A percentile compares a stretch with the other conserved stretches of the same genome.
Conservation (phyloP, 2,329 filamentous ascomycete genomes). For the Penicillium sp. region DNA sequence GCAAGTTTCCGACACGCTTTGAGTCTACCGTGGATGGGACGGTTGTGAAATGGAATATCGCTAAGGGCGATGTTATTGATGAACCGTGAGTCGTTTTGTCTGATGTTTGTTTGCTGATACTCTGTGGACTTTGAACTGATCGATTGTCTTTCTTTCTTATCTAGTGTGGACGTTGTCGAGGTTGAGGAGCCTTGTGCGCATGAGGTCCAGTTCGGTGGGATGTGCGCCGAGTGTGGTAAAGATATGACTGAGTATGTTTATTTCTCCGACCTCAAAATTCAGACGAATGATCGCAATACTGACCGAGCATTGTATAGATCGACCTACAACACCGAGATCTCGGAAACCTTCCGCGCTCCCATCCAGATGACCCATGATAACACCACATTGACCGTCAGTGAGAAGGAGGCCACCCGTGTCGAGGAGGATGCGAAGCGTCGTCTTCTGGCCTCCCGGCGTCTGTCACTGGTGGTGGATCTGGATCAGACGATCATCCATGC, state of each 20-base stretch:
- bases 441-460: constrained; percentile 78
- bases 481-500: constrained; percentile 99
- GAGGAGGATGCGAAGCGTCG: constrained; percentile 87
- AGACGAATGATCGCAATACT: not conserved
- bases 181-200: constrained; percentile 92
- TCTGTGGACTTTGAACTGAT: constrained; percentile 14
- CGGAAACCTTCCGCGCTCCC: constrained; percentile 82
- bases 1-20: constrained; percentile 77
- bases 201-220: constrained; percentile 85
- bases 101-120: not conserved
- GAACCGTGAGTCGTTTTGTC: constrained; percentile 45
- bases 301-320: constrained; percentile 48
- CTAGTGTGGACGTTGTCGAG: constrained; percentile 66
- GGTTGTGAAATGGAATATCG: constrained; percentile 76
- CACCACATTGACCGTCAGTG: constrained; percentile 82
- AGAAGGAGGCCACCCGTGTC: constrained; percentile 76
- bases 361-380: constrained; percentile 97
- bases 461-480: constrained; percentile 93
- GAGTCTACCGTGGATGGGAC: constrained; percentile 83
- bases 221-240: constrained; percentile 91
- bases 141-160: not conserved
- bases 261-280: too few relatives aligned
- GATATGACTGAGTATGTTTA: constrained; percentile 81
- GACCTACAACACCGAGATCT: constrained; percentile 79
- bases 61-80: constrained; percentile 52